Base-by-base conservation (phyloP, 1,139 yeast species). In the Zygoascus hellenicus region DNA sequence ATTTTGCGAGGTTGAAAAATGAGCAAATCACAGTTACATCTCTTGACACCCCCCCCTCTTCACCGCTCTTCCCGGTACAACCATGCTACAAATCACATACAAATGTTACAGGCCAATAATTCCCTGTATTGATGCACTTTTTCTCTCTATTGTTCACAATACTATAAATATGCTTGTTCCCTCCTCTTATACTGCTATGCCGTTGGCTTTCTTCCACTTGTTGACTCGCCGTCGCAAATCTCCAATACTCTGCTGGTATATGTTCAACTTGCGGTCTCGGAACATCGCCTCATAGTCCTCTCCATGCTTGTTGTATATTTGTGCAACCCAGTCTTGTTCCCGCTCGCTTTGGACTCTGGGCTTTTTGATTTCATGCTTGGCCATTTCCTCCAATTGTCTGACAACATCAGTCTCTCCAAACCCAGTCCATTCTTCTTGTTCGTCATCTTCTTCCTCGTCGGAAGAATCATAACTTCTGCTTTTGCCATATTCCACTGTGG, bases 271-370 rank as follows among this genome's bases (percentile, higher is more conserved):
- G 68, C 77, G 79, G 64, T 92, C 98, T 85, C 95, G 84, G 63
- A 81, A 83, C 97, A 94, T 92, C 59, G 81, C 85, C 45, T 78
- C 83, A 63, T 81, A 89, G 64, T 92, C 83, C 54, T 89, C 95
- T 15, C 97, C 97, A 62, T 92, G 80, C 65, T 87, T 88, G 29
- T 77, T 78, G 51, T 81, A 75, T 45, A 92, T 71, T 19, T 68
- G 67, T 46, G 67, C 68, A 40, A 88, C 67, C 95, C 96, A 88
- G 35, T 76, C 84, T 43, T 66, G 68, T 66, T 92, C 97, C 58
- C 95, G 72, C 40, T 76, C 82, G 48, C 89, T 79, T 57, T 79
- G 84, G 39, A 65, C 70, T 59, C 88, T 76, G 51, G 73, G 83
- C 51, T 68, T 76, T 11, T 71, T 67, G 38, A 68, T 65, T 10